A percentile compares a stretch with the other conserved stretches of the same genome.
Evolutionary conservation across 257 asterid species (phyloP).

Genomic region (Solanum ahanhuiri): DNA sequence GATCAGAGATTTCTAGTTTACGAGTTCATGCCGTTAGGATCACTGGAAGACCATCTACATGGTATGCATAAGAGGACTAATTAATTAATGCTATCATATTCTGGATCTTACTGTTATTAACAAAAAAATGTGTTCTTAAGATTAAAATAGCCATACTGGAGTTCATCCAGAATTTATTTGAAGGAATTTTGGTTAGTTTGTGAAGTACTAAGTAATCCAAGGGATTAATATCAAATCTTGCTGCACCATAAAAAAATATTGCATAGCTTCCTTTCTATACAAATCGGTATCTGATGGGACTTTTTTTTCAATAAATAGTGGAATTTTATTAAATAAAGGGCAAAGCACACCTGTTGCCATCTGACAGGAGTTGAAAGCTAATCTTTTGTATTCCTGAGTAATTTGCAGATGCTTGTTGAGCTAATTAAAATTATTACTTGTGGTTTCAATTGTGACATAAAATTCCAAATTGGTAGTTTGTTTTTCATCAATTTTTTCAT

Average conservation of each 20-base stretch:
- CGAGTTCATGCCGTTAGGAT: slow-evolving; percentile 80
- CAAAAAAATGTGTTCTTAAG: not conserved
- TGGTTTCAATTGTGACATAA: not conserved
- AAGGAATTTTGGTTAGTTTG: not conserved
- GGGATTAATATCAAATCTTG: not conserved
- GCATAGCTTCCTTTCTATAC: not conserved
- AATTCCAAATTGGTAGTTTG: not conserved
- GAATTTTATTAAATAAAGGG: not conserved
- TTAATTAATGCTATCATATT: not conserved
- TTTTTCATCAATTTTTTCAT: not conserved
- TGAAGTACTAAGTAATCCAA: not conserved
- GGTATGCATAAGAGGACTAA: slow-evolving; percentile 22
- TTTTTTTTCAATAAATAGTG: not conserved
- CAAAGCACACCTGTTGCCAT: not conserved
- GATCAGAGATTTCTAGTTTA: slow-evolving; percentile 79
- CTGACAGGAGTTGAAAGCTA: not conserved
- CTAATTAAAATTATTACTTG: not conserved
- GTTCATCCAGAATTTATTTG: not conserved
- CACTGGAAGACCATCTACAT: slow-evolving; percentile 72
- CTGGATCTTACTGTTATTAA: not conserved
- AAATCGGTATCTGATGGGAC: not conserved
- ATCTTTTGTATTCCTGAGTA: not conserved
- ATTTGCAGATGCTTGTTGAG: not conserved
- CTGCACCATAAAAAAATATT: not conserved
- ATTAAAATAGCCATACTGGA: not conserved